A percentile compares a stretch with the other conserved stretches of the same genome.
Conservation (phyloP, 306 rosid species). For the Myrica gale region DNA sequence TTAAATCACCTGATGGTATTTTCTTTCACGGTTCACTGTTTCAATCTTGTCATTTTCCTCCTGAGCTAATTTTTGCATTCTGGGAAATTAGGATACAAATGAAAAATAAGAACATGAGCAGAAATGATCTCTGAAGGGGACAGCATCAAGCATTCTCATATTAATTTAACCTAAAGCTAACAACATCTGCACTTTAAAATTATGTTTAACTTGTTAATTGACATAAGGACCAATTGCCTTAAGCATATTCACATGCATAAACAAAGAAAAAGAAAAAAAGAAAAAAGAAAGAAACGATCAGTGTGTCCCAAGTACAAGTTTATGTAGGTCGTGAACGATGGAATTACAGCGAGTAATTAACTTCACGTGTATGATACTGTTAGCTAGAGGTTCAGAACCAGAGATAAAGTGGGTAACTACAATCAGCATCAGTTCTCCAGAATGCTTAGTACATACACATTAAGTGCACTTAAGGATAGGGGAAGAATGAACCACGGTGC, state of each 20-base stretch:
- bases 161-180: neutral
- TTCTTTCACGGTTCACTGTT: conserved; percentile 87
- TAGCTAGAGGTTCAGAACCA: neutral
- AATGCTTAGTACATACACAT: neutral
- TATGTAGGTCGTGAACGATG: neutral
- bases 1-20: conserved; percentile 81
- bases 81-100: conserved; percentile 37
- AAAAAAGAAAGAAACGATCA: neutral
- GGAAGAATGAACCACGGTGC: neutral
- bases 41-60: conserved; percentile 74
- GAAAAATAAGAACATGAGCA: conserved; percentile 16
- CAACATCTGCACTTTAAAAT: neutral
- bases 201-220: neutral
- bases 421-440: neutral
- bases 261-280: neutral
- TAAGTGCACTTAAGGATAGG: neutral
- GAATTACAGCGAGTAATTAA: neutral
- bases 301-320: neutral
- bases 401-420: neutral
- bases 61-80: conserved; percentile 86
- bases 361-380: neutral
- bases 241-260: neutral
- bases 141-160: conserved; percentile 7
- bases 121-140: conserved; percentile 18
- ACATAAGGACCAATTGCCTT: neutral